phyloP scores from a whole-genome alignment of 1,139 yeast species.

The Scheffersomyces cryptocercus region DNA sequence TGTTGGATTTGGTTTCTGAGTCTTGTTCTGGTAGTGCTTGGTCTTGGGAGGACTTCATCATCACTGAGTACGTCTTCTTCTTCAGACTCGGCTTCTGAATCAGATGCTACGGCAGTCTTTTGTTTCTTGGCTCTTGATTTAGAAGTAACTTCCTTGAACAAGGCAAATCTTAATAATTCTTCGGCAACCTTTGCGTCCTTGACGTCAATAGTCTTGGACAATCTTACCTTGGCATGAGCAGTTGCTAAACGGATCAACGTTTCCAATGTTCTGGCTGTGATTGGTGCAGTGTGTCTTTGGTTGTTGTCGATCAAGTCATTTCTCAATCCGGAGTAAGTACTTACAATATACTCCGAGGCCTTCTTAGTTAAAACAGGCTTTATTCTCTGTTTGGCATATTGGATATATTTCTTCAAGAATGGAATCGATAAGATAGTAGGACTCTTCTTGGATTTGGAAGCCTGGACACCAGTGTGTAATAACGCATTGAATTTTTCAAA shows the following conservation, averaged over 20 bases:
- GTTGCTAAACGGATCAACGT: constrained; percentile 93
- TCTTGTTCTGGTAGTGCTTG: constrained; percentile 20
- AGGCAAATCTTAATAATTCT: constrained; percentile 77
- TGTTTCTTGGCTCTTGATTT: constrained; percentile 36
- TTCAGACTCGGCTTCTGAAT: constrained; percentile 15
- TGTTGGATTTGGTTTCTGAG: constrained; percentile 13
- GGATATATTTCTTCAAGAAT: constrained; percentile 87
- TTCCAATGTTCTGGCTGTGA: constrained; percentile 97
- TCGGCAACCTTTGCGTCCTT: constrained; percentile 88
- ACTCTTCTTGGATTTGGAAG: constrained; percentile 37
- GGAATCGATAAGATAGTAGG: constrained; percentile 77
- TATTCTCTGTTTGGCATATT: constrained; percentile 88
- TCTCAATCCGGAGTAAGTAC: constrained; percentile 77
- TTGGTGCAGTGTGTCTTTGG: constrained; percentile 87
- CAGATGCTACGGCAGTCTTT: constrained; percentile 20
- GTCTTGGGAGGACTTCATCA: constrained; percentile 20
- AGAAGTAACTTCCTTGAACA: constrained; percentile 72
- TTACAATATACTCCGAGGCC: constrained; percentile 82
- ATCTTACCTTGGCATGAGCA: constrained; percentile 94
- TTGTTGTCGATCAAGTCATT: constrained; percentile 74
- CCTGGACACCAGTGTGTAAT: constrained; percentile 75
- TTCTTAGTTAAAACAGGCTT: constrained; percentile 76
- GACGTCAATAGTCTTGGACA: constrained; percentile 71
- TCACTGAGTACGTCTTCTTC: constrained; percentile 25
- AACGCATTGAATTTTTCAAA: constrained; percentile 83